Conservation (phyloP, 2,329 filamentous ascomycete genomes). For the Zymoseptoria pseudotritici region DNA sequence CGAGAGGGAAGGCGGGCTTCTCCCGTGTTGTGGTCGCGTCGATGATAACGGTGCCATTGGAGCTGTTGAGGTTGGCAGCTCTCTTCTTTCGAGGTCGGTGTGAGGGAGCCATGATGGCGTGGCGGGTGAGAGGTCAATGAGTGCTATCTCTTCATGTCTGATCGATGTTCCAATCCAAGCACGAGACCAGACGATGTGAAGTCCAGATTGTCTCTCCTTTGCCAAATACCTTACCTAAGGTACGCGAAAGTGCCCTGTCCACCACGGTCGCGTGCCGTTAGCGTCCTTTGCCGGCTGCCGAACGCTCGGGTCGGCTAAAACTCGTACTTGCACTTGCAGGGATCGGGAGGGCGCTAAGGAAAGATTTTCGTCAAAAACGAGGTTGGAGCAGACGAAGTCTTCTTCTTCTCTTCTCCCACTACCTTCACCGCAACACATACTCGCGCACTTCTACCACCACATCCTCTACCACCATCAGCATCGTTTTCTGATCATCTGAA, state of each 20-base stretch:
- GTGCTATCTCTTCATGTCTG: slow-evolving; percentile 7
- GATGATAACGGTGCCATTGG: slow-evolving; percentile 38
- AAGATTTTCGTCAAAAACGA: too few species aligned
- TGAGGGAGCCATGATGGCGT: slow-evolving; percentile 18
- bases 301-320: too few species aligned
- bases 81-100: slow-evolving; percentile 36
- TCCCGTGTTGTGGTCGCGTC: slow-evolving; percentile 40
- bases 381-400: too few species aligned
- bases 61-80: slow-evolving; percentile 33
- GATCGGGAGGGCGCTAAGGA: too few species aligned
- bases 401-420: neutral
- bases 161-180: neutral
- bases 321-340: too few species aligned
- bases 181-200: neutral
- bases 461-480: slow-evolving; percentile 3
- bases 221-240: too few species aligned
- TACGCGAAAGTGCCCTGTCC: too few species aligned
- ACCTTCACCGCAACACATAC: neutral
- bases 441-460: neutral
- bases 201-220: neutral
- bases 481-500: slow-evolving; percentile 1
- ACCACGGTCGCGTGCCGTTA: too few species aligned
- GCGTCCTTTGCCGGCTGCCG: neutral
- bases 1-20: slow-evolving; percentile 75
- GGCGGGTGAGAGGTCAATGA: neutral